phyloP scores from a whole-genome alignment of 2,329 filamentous ascomycete species.

The Ceratocystis huliohia region DNA sequence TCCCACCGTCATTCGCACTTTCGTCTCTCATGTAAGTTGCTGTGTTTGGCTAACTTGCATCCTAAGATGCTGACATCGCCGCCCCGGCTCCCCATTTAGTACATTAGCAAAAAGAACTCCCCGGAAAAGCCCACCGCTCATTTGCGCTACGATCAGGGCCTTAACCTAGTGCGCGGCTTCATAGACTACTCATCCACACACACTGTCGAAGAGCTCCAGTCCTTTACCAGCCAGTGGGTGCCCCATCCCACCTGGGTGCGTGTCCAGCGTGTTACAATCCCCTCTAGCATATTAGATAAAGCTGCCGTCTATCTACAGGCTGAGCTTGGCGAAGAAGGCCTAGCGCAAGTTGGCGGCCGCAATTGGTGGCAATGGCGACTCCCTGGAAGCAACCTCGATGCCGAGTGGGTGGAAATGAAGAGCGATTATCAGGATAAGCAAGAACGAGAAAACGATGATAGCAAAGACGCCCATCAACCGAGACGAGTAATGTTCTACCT shows the following conservation, averaged over 20 bases:
- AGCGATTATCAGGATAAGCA: constrained; percentile 44
- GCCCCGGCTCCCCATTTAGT: constrained; percentile 38
- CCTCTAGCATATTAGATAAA: constrained; percentile 47
- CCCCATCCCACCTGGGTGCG: constrained; percentile 81
- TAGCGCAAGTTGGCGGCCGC: constrained; percentile 63
- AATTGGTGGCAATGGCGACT: constrained; percentile 86
- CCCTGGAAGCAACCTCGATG: constrained; percentile 52
- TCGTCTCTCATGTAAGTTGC: constrained; percentile 63
- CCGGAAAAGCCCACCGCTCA: constrained; percentile 74
- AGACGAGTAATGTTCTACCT: constrained; percentile 81
- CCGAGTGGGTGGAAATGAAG: constrained; percentile 96
- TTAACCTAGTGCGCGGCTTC: constrained; percentile 77
- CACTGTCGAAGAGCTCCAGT: constrained; percentile 84
- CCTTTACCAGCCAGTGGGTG: constrained; percentile 84
- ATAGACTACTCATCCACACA: constrained; percentile 74
- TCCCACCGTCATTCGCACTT: constrained; percentile 75
- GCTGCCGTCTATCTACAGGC: constrained; percentile 55
- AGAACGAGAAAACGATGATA: constrained; percentile 40
- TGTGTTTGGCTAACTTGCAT: neutral
- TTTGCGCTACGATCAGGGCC: constrained; percentile 85
- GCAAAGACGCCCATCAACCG: neutral
- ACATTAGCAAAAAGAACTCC: constrained; percentile 50
- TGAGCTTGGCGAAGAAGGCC: constrained; percentile 66
- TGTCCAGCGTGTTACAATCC: constrained; percentile 55
- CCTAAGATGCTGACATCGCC: neutral